phyloP scores from a whole-genome alignment of 2,329 filamentous ascomycete genomes.

The Colletotrichum sp. region DNA sequence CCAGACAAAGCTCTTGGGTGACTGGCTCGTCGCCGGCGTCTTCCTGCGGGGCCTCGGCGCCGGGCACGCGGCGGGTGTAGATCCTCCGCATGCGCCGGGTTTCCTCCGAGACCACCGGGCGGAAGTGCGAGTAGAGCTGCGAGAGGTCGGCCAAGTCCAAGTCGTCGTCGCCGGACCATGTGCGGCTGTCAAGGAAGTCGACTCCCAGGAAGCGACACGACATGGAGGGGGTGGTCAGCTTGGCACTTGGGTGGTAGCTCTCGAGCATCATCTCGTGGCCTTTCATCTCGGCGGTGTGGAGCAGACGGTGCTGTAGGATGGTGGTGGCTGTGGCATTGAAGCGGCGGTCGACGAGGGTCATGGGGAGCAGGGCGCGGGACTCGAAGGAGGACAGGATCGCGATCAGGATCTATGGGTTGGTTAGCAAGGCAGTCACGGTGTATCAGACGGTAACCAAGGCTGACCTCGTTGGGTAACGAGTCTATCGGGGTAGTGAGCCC shows the following conservation, averaged over 20 bases:
- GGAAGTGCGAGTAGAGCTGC: conserved; percentile 73
- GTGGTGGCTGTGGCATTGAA: conserved; percentile 68
- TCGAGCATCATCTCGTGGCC: conserved; percentile 76
- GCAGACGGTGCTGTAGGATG: conserved; percentile 68
- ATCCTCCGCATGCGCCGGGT: conserved; percentile 41
- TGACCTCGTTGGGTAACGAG: conserved; percentile 39
- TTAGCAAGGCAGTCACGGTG: not conserved
- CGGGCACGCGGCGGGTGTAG: conserved; percentile 29
- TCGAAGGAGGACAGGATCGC: conserved; percentile 53
- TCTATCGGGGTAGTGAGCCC: conserved; percentile 24
- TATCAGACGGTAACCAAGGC: not conserved
- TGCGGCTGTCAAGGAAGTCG: conserved; percentile 57
- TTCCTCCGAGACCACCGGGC: conserved; percentile 64
- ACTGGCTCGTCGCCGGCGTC: conserved; percentile 47
- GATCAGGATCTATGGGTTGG: conserved; percentile 50
- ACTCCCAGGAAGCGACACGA: conserved; percentile 71
- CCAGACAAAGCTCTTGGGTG: conserved; percentile 67
- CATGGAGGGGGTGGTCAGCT: conserved; percentile 71
- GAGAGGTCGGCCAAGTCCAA: conserved; percentile 46
- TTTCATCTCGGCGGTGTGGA: conserved; percentile 60
- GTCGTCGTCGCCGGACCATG: conserved; percentile 16
- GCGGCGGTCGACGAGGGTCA: conserved; percentile 65
- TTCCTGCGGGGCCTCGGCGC: conserved; percentile 27
- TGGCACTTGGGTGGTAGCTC: conserved; percentile 76
- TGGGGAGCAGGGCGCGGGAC: conserved; percentile 57